Base-by-base conservation (phyloP, 345 rosid species). In the Rhodamnia argentea region DNA sequence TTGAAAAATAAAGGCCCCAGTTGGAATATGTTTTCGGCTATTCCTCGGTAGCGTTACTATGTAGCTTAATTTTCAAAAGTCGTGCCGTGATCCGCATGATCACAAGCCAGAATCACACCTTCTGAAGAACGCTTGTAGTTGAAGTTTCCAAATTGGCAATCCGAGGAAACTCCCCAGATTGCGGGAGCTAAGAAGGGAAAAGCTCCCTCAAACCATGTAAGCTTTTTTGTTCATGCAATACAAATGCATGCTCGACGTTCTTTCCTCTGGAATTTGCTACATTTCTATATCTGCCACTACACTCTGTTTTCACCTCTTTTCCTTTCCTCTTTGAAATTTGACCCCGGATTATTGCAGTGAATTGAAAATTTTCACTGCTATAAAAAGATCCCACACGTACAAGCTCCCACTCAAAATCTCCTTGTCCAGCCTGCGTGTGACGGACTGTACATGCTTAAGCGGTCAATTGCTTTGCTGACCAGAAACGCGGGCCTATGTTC, bases 361-460 rank as follows among this genome's bases (percentile, higher is more conserved):
- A 70, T 13, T 4, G 78, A 18, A 18, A 18, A 9, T 2, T 32
- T 64, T 70, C 16, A 32, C 26, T 37, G 23, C 47, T 37, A 18
- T 10, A 37, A 11, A 70, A 1, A 70, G 24, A 23, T 70, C 15
- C 47, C 78, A 18, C 47, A 18, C 32, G 32, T 18, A 32, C 47
- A 29, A 62, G 75, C 75, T 62, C 15, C 75, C 42, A 4, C 75
- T 62, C 11, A 27, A 29, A 62, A 62, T 62, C 42, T 60, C 70
- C 29, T 62, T 29, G 11, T 40, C 40, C 1, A 12, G 75, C 42
- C 47, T 2, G 78, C 0, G 24, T 6, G 0, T 1, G 14, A 70
- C 13, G 24, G 47, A 16, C 78, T 64, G 78, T 32, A 64, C 78
- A 64, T 64, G 24, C 78, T 9, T 16, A 16, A 42, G 11, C 75